Base-by-base conservation (phyloP, 1,284 basidiomycete species). In the Peniophora sp. region DNA sequence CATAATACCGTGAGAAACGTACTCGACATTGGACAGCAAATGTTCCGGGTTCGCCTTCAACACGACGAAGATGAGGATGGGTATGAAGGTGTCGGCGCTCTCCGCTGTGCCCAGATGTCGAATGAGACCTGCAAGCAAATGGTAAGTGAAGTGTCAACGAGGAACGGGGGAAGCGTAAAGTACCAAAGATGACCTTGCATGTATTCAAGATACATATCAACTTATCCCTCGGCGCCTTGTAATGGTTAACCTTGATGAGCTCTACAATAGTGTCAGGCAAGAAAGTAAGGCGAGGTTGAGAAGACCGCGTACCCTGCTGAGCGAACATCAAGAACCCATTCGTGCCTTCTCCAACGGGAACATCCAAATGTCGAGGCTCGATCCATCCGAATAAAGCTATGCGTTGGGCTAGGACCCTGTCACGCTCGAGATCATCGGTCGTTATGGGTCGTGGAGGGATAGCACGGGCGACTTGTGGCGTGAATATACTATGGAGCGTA, bases 101-200 rank as follows among this genome's bases (percentile, higher is more conserved):
- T 89, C 85, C 50, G 89, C 79, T 57, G 76, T 79, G 63, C 76
- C 74, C 62, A 94, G 68, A 71, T 98, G 94, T 56, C 94, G 83
- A 54, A 98, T 92, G 47, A 97, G 71, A 48, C 92, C 91, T 94
- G 59, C 16, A 52, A 47, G 22, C 17, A 35, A 17, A 11, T 47
- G 56, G 47, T 45, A 47, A 38, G 6, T 44, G 10, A 32, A 20
- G 50, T 47, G 2, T 23, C 39, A 39, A n/a, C 50, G 43, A 52
- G 49, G 48, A 47, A 44, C 51, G 27, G 48, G 46, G 44, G 51
- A 54, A 51, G 55, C n/a, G n/a, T n/a, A n/a, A n/a, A 35, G 25
- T 24, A 92, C 96, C 96, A 65, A 97, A 99, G 63, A 99, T 98
- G 69, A 99, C 94, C 74, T 99, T 99, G 83, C 95, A 99, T 69